Evolutionary conservation across 2,329 filamentous ascomycete species (phyloP), one percentile per base, ranked within the genome.

Genomic region (Aspergillus arachidicola): DNA sequence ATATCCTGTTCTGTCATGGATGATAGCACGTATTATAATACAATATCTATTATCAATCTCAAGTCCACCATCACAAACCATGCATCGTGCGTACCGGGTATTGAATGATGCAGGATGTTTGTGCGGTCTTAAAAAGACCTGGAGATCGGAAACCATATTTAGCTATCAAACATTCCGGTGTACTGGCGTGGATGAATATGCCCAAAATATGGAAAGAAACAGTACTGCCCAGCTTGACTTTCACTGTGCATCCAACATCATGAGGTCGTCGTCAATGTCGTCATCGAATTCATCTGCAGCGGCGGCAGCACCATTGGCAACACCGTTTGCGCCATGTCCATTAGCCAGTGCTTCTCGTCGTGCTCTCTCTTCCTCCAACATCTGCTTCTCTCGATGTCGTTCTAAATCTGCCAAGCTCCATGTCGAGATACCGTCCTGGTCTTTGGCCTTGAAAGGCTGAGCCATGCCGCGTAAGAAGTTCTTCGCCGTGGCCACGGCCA

Each of bases 401-500:
- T 90, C 86, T 58, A 98, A 79, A 73, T 98, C 93, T 63, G 87
- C 86, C 46, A 92, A 81, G 63, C 90, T 93, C 95, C 95, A 99
- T 11, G 92, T 96, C 72, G 92, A 95, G 72, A 97, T 92, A 0
- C 94, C 95, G 69, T 97, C 94, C 73, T 96, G 93, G 75, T 96
- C 90, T 68, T 87, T 89, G 0, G 89, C 82, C 51, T 87, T 87
- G 80, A 97, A 96, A 4, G 94, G 94, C 75, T 96, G 93, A 5
- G 92, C 94, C 92, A 99, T 99, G 30, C 89, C 89, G 64, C 91
- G 87, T 73, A 99, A 79, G 78, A 99, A 99, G 58, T 91, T 91
- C 80, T 96, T 93, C 12, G 95, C 94, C 54, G 87, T 89, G 61
- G 92, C 92, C 21, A 96, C 91, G 0, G 94, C 93, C 89, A 98